Evolutionary conservation across 768 basidiomycete genomes (phyloP).

Genomic region (Lyophyllum decastes): DNA sequence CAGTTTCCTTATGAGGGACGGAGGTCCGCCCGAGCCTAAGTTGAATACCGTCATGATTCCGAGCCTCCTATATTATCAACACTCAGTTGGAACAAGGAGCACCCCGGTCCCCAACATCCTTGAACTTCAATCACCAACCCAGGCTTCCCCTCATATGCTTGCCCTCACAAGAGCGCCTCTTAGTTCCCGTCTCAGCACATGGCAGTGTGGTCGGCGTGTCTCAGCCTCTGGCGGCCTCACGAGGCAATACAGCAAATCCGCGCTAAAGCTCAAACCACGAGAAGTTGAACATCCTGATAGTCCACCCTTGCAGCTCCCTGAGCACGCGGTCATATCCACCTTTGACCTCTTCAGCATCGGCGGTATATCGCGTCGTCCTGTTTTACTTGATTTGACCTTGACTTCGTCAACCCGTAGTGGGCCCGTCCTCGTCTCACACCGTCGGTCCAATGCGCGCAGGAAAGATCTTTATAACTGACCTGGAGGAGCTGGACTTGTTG

Average conservation of each 20-base stretch:
- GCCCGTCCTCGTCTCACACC: slow-evolving; percentile 55
- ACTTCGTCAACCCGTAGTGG: slow-evolving; percentile 30
- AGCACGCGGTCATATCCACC: slow-evolving; percentile 91
- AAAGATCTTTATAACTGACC: slow-evolving; percentile 82
- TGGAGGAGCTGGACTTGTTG: slow-evolving; percentile 66
- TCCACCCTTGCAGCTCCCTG: slow-evolving; percentile 38
- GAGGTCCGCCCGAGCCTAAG: slow-evolving; percentile 15
- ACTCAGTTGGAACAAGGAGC: not conserved
- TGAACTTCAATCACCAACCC: not conserved
- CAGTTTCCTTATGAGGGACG: slow-evolving; percentile 13
- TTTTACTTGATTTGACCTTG: slow-evolving; percentile 20
- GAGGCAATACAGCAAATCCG: slow-evolving; percentile 9
- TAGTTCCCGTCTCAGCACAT: not conserved
- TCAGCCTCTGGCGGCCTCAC: not conserved
- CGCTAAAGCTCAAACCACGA: slow-evolving; percentile 6
- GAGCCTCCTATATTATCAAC: slow-evolving; percentile 11
- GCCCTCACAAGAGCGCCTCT: slow-evolving; percentile 7
- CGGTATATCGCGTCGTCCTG: slow-evolving; percentile 38
- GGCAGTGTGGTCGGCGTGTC: slow-evolving; percentile 3
- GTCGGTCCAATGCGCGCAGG: slow-evolving; percentile 82
- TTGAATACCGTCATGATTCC: slow-evolving; percentile 22
- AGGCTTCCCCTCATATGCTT: slow-evolving; percentile 6
- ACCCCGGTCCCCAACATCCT: not conserved
- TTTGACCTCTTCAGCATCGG: slow-evolving; percentile 94
- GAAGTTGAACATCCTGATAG: slow-evolving; percentile 6